A percentile compares a stretch with the other conserved stretches of the same genome.
These are phyloP conservation scores for Fusarium camptoceras DNA, from an alignment of 2,329 filamentous ascomycete species.

Conservation along the genomic window DNA sequence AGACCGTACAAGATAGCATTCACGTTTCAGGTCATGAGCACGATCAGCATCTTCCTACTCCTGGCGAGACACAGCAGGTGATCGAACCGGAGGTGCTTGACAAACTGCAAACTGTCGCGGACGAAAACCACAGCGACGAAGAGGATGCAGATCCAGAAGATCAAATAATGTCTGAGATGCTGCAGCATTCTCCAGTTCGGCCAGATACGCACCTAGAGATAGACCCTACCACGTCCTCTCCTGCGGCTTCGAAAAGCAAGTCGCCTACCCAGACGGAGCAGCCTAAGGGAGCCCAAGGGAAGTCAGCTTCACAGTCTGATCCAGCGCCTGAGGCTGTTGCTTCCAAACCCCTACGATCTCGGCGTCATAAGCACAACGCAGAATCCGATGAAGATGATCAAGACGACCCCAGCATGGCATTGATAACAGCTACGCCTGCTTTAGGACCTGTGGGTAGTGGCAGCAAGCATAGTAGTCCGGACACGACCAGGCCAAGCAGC, in stretches of 20 bases:
- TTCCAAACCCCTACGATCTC: slow-evolving; percentile 49
- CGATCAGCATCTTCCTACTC: slow-evolving; percentile 38
- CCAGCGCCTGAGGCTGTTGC: slow-evolving; percentile 44
- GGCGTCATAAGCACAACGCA: slow-evolving; percentile 41
- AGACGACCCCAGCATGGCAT: slow-evolving; percentile 48
- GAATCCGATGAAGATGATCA: slow-evolving; percentile 40
- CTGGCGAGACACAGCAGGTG: slow-evolving; percentile 38
- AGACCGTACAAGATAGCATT: slow-evolving; percentile 19
- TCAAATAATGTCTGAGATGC: slow-evolving; percentile 49
- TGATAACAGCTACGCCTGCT: slow-evolving; percentile 42
- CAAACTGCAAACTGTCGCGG: slow-evolving; percentile 15
- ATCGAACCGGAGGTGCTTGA: slow-evolving; percentile 34
- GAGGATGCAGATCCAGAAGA: slow-evolving; percentile 44
- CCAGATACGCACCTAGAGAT: slow-evolving; percentile 8
- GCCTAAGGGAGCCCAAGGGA: slow-evolving; percentile 17
- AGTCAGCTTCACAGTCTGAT: slow-evolving; percentile 20
- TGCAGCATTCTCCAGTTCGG: slow-evolving; percentile 44
- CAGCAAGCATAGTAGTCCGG: slow-evolving; percentile 35
- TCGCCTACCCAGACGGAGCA: slow-evolving; percentile 21
- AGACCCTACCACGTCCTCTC: slow-evolving; percentile 23
- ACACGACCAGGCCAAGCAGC: slow-evolving; percentile 34
- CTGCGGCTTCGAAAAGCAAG: slow-evolving; percentile 22
- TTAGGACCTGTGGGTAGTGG: slow-evolving; percentile 20
- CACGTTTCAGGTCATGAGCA: slow-evolving; percentile 19
- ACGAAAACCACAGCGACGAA: slow-evolving; percentile 27